Conservation (phyloP, 768 basidiomycete species). For the Amanita pseudoporphyria region DNA sequence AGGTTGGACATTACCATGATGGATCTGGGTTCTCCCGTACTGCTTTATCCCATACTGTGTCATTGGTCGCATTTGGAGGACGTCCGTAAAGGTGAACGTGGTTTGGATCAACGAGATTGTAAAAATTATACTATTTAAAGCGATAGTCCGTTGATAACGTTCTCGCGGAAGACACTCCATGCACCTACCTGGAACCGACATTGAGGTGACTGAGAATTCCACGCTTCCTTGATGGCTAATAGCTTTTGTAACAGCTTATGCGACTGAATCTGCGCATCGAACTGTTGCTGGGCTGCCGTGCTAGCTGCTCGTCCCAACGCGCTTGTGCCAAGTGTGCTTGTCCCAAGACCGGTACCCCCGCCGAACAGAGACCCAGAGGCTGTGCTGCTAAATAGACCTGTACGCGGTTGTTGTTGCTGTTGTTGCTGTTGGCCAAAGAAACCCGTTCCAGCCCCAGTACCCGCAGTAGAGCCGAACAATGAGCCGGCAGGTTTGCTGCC, state of each 20-base stretch:
- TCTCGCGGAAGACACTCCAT: neutral
- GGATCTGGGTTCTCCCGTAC: conserved; percentile 76
- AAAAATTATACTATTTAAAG: conserved; percentile 59
- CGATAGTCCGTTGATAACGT: neutral
- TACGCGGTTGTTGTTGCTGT: conserved; percentile 14
- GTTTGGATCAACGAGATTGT: conserved; percentile 70
- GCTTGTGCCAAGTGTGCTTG: conserved; percentile 19
- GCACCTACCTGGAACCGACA: conserved; percentile 72
- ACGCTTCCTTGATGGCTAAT: conserved; percentile 55
- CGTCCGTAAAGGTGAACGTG: conserved; percentile 59
- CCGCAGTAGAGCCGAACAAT: conserved; percentile 15
- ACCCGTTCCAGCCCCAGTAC: conserved; percentile 14
- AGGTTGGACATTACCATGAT: conserved; percentile 38
- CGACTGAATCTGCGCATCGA: conserved; percentile 56
- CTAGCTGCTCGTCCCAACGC: conserved; percentile 26
- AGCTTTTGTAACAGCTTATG: conserved; percentile 45
- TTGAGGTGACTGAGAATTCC: conserved; percentile 57
- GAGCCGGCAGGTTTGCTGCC: conserved; percentile 11
- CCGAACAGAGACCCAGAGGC: conserved; percentile 18
- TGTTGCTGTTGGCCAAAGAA: conserved; percentile 20
- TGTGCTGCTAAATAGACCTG: conserved; percentile 22
- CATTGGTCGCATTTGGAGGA: conserved; percentile 63
- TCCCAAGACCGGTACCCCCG: conserved; percentile 14
- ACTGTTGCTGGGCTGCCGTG: conserved; percentile 33
- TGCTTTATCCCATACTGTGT: conserved; percentile 71